Evolutionary conservation across 805 yeast genomes (phyloP), one percentile per base, ranked within the genome.

Genomic region (Wickerhamiella spandovensis): DNA sequence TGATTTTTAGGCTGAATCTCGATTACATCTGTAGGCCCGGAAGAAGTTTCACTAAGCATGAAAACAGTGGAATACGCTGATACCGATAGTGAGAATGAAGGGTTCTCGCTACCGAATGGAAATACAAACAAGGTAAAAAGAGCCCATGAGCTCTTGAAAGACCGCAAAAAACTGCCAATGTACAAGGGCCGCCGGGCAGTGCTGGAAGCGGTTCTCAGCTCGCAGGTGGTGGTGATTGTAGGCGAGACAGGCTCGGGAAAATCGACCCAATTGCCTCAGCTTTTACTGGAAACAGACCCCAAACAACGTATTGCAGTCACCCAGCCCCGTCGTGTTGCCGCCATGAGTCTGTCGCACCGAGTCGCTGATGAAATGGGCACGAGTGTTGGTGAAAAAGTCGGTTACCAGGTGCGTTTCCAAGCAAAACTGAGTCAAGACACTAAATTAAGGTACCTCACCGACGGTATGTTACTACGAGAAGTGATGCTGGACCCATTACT

Each of bases 181-280:
- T 87, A 73, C 65, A 79, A 76, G 56, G 85, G 84, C 54, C 78
- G 78, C 57, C 79, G 77, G 43, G 74, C 77, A 48, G 74, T 90
- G 17, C 62, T 84, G 53, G 67, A 73, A 9, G 76, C 78, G 54
- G 61, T 90, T 2, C 51, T 67, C 2, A 53, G 67, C 10, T 76
- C 81, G 58, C 80, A 75, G 54, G 94, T 88, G 5, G 79, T 89
- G 0, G 78, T 90, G 1, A 72, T 90, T 18, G 84, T 92, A 62
- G 97, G 97, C 67, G 97, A 90, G 63, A 90, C 98, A 0, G 98
- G 98, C 67, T 86, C 95, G 7, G 97, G 97, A 71, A 90, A 90
- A 63, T 89, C 97, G 3, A 90, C 98, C 0, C 98, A 90, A 68
- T 81, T 90, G 45, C 97, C 98, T 0, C 97, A 90, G 63, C 82